A percentile compares a stretch with the other conserved stretches of the same genome.
Evolutionary conservation across 306 rosid species (phyloP).

Genomic region (Lathyrus tuberosus): DNA sequence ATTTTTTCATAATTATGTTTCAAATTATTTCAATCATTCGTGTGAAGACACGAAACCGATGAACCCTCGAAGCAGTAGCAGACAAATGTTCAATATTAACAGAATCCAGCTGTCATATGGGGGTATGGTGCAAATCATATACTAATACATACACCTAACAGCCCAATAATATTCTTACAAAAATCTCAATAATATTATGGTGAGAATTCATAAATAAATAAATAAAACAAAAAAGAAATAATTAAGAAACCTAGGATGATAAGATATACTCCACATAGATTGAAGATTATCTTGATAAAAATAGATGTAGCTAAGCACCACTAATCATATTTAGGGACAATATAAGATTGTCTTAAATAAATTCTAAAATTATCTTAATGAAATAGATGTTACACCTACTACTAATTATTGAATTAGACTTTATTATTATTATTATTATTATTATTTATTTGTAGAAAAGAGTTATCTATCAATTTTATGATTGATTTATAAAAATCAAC

Average conservation of each 20-base stretch:
- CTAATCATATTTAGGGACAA: not conserved
- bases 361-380: not conserved
- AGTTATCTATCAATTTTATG: no score
- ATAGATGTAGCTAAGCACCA: not conserved
- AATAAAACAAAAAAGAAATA: not conserved
- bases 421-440: not conserved
- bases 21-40: no score
- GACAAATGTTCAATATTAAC: not conserved
- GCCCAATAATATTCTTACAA: not conserved
- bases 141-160: not conserved
- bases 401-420: not conserved
- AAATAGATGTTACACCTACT: conserved; percentile 9
- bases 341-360: not conserved
- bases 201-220: not conserved
- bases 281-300: not conserved
- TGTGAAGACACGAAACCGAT: not conserved
- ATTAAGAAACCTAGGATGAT: not conserved
- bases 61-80: not conserved
- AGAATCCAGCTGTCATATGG: not conserved
- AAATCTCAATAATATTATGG: not conserved
- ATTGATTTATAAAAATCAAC: no score
- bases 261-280: not conserved
- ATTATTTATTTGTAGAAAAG: not conserved
- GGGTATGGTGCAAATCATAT: not conserved
- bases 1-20: no score